Evolutionary conservation across 441 rosid genomes (phyloP), one percentile per base, ranked within the genome.

Genomic region (Omphalea diandra): DNA sequence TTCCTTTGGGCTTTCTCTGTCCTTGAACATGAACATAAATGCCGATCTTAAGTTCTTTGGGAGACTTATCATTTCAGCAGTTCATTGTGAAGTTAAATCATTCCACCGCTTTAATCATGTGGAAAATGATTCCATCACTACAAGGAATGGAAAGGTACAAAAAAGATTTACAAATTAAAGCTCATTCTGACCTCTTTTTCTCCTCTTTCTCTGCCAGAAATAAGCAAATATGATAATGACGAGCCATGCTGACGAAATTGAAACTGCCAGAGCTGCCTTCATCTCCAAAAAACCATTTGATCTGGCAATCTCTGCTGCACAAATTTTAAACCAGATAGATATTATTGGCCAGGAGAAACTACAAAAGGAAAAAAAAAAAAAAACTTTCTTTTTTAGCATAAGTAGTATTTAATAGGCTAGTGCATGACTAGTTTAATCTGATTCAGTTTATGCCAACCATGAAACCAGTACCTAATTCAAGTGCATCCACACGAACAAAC

Each of bases 401-500:
- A 2, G 41, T 38, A n/a, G n/a, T n/a, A n/a, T n/a, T n/a, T 6
- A 38, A 2, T 7, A 11, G 9, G 41, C 41, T 33, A 32, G 2
- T 12, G 18, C 11, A 57, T 3, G 7, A 5, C 41, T 0, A 18
- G 0, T n/a, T 47, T 2, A 8, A 6, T 18, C 9, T 3, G 15
- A 3, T 52, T 22, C 22, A n/a, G 20, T n/a, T n/a, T n/a, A n/a
- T 3, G 20, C 7, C 3, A 26, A 53, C n/a, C 24, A 36, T 8
- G 3, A 49, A 47, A 8, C 4, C 0, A 40, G 4, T 76, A 76
- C 76, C 76, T 62, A 71, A 41, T 36, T 76, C 76, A 27, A 49
- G 5, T 14, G 80, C 76, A 62, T 76, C 75, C 4, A 72, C 80
- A 4, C 80, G 69, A 46, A 76, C 38, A 44, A 61, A 49, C 24